Percentiles rank a stretch among this genome's conserved stretches.
These are phyloP conservation scores for Lecanicillium sp. DNA, from an alignment of 2,329 filamentous ascomycete species.

Conservation along the genomic window DNA sequence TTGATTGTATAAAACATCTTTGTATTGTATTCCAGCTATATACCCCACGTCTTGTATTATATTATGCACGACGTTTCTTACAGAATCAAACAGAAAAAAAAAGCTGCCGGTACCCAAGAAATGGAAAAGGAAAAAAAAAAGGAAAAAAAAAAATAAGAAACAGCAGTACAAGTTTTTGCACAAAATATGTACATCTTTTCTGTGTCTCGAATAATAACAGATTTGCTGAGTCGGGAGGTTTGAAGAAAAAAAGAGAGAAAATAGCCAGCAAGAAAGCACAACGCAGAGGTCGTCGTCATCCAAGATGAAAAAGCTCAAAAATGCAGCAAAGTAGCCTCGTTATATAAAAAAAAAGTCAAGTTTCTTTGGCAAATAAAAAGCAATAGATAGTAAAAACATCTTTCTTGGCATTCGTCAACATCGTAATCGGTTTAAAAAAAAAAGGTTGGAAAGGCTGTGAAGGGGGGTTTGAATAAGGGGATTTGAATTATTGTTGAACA, in stretches of 20 bases:
- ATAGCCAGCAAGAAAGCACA: too few species aligned
- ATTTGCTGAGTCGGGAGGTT: too few species aligned
- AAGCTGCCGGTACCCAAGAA: not conserved
- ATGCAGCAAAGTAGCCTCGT: too few species aligned
- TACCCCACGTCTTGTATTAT: not conserved
- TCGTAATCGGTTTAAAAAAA: slow-evolving; percentile 4
- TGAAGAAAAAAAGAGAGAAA: too few species aligned
- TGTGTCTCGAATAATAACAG: too few species aligned
- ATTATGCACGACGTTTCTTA: not conserved
- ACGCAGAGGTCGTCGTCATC: too few species aligned
- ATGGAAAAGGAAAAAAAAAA: not conserved
- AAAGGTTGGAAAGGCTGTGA: not conserved
- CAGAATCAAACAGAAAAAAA: not conserved
- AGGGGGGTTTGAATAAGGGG: not conserved
- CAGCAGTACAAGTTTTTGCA: not conserved
- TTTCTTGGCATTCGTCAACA: slow-evolving; percentile 10
- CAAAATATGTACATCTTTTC: too few species aligned
- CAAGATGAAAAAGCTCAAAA: too few species aligned
- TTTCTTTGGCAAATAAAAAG: not conserved
- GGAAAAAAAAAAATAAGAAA: not conserved
- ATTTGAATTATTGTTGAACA: not conserved
- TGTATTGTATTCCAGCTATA: slow-evolving; percentile 5
- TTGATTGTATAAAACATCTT: not conserved
- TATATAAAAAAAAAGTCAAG: not conserved
- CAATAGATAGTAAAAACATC: not conserved